Conservation (phyloP, 768 basidiomycete species). For the Leccinum olivaceopallidum region DNA sequence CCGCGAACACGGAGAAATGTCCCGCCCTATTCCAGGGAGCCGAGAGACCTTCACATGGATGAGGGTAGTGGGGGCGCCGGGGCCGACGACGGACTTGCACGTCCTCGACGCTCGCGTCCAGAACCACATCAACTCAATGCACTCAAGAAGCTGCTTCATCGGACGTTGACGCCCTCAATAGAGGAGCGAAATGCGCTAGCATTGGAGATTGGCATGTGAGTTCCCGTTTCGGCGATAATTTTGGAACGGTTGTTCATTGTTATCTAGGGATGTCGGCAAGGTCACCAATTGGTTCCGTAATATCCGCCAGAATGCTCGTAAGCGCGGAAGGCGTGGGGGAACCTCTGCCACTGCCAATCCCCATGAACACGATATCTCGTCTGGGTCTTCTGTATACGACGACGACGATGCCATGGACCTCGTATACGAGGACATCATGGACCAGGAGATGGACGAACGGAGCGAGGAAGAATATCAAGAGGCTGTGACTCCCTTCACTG, state of each 20-base stretch:
- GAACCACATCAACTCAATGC: conserved; percentile 78
- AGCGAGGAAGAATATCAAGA: conserved; percentile 77
- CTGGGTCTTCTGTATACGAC: conserved; percentile 51
- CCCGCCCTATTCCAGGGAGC: conserved; percentile 29
- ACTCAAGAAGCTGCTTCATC: conserved; percentile 65
- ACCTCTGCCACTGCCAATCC: conserved; percentile 30
- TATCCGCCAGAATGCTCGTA: conserved; percentile 77
- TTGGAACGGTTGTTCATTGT: conserved; percentile 14
- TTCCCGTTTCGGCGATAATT: conserved; percentile 11
- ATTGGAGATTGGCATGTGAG: conserved; percentile 75
- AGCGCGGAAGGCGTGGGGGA: conserved; percentile 58
- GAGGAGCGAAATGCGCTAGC: conserved; percentile 77
- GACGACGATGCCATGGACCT: conserved; percentile 52
- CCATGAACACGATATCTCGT: conserved; percentile 51
- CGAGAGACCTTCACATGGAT: conserved; percentile 27
- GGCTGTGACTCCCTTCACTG: conserved; percentile 71
- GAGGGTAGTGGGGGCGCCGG: conserved; percentile 26
- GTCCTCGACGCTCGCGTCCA: conserved; percentile 73
- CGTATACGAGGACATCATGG: conserved; percentile 43
- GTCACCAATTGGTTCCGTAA: conserved; percentile 91
- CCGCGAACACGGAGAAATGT: conserved; percentile 31
- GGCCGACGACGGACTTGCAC: conserved; percentile 39
- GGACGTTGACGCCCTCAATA: conserved; percentile 73
- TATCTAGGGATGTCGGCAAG: conserved; percentile 70
- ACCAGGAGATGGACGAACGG: conserved; percentile 48